These are phyloP conservation scores for Epicoccum sorghinum DNA, from an alignment of 2,329 filamentous ascomycete genomes.

Conservation along the genomic window DNA sequence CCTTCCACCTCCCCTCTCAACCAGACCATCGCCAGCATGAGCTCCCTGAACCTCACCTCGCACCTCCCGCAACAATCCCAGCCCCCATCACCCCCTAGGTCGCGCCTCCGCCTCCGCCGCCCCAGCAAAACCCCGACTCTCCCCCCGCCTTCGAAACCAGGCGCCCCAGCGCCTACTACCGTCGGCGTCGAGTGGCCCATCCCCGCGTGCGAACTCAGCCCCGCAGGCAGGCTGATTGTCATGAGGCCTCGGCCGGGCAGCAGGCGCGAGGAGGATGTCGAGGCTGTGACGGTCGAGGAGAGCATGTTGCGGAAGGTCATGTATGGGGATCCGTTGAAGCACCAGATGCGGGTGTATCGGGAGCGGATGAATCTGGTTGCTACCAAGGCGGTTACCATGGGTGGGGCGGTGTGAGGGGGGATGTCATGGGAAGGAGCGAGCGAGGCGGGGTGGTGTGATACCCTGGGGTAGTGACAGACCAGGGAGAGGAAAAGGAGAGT, in stretches of 20 bases:
- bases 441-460: no score
- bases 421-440: no score
- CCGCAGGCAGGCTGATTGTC: constrained; percentile 72
- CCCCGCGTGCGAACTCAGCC: constrained; percentile 69
- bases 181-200: constrained; percentile 64
- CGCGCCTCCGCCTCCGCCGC: constrained; percentile 19
- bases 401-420: neutral
- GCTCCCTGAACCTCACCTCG: constrained; percentile 31
- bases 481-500: no score
- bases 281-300: constrained; percentile 72
- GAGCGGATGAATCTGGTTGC: constrained; percentile 74
- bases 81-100: constrained; percentile 19
- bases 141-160: constrained; percentile 19
- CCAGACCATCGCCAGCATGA: constrained; percentile 30
- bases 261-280: constrained; percentile 58
- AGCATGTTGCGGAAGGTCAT: constrained; percentile 71
- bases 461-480: no score
- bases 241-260: constrained; percentile 54
- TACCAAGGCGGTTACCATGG: constrained; percentile 66
- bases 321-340: constrained; percentile 82
- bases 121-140: constrained; percentile 29
- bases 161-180: constrained; percentile 38
- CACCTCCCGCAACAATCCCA: neutral
- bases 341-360: constrained; percentile 80
- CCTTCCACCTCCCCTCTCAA: constrained; percentile 46